phyloP scores from a whole-genome alignment of 1,284 basidiomycete species.

The Marasmius oreades region DNA sequence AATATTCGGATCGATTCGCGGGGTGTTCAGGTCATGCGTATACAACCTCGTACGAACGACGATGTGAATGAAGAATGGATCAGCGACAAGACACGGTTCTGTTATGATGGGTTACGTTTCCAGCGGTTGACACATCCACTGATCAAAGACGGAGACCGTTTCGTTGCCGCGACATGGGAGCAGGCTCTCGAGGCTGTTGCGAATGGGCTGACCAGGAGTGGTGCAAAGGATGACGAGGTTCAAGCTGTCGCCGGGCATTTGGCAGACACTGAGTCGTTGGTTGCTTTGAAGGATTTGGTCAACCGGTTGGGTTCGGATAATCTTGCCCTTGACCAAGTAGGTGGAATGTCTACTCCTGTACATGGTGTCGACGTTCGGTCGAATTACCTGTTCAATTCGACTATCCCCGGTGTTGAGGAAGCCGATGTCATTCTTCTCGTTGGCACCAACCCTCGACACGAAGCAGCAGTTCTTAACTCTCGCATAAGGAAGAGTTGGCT shows the following conservation, averaged over 20 bases:
- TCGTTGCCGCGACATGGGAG: constrained; percentile 91
- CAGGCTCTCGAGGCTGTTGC: constrained; percentile 82
- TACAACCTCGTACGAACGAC: constrained; percentile 96
- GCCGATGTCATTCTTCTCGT: constrained; percentile 94
- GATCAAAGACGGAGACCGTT: constrained; percentile 89
- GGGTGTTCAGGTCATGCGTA: constrained; percentile 94
- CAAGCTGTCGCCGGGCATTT: constrained; percentile 92
- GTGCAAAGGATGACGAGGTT: constrained; percentile 93
- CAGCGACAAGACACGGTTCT: constrained; percentile 97
- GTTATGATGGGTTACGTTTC: constrained; percentile 93
- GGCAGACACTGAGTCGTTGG: constrained; percentile 92
- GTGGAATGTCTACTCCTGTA: constrained; percentile 65
- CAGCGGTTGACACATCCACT: constrained; percentile 94
- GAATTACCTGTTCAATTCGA: constrained; percentile 98
- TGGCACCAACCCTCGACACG: constrained; percentile 96
- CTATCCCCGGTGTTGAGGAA: constrained; percentile 87
- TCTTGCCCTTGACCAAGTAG: constrained; percentile 75
- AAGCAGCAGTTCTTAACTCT: constrained; percentile 96
- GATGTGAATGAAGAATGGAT: constrained; percentile 99
- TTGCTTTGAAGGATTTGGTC: constrained; percentile 91
- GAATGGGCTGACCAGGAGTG: constrained; percentile 75
- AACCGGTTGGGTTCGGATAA: constrained; percentile 97
- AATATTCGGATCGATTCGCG: constrained; percentile 98
- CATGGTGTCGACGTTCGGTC: constrained; percentile 91
- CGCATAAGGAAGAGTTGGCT: constrained; percentile 95